Conservation (phyloP, 1,139 yeast genomes). For the Sporopachydermia cereana region DNA sequence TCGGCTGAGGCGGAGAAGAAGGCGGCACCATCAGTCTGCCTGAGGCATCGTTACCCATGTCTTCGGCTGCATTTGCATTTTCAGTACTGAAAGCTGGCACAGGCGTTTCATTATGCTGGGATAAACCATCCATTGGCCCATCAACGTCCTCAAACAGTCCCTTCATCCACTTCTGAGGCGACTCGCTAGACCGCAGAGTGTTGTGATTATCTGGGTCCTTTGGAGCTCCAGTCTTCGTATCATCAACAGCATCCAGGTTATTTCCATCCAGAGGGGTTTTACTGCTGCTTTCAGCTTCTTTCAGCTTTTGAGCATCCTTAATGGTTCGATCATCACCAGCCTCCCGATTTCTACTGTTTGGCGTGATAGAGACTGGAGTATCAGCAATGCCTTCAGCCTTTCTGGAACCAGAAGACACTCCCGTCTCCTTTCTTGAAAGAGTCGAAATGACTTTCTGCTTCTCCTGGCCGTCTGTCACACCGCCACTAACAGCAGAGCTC, state of each 20-base stretch:
- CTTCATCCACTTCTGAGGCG: slow-evolving; percentile 4
- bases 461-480: background rate
- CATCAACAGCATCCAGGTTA: no score
- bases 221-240: no score
- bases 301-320: no score
- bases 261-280: slow-evolving; percentile 1
- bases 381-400: no score
- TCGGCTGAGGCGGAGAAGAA: slow-evolving; percentile 4
- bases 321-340: background rate
- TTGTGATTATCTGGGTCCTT: no score
- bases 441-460: background rate
- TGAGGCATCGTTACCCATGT: background rate
- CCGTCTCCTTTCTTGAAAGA: background rate
- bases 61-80: background rate
- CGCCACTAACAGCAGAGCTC: background rate
- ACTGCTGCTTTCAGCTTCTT: background rate
- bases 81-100: background rate
- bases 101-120: background rate
- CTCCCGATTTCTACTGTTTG: no score
- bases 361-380: no score
- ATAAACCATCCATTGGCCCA: background rate
- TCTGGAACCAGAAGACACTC: background rate
- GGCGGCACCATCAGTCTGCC: background rate
- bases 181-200: background rate
- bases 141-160: slow-evolving; percentile 1